Evolutionary conservation across 371 early-diverging fungal genomes (phyloP).

Genomic region (Circinella umbellata): DNA sequence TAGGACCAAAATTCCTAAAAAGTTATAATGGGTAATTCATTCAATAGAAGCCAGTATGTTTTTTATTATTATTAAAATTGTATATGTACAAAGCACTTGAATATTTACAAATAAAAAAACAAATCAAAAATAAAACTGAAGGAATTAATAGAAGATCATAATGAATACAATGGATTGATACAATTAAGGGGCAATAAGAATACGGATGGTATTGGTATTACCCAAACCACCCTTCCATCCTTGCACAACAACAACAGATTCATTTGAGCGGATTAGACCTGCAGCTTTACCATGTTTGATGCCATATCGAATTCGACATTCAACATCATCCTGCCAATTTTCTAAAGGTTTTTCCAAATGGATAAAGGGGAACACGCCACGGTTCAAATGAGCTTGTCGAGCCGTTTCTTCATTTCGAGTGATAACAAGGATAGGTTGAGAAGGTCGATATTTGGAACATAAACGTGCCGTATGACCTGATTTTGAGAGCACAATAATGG

Average conservation of each 20-base stretch:
- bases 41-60: too few species aligned
- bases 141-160: too few species aligned
- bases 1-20: too few species aligned
- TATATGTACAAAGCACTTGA: too few species aligned
- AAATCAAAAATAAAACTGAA: too few species aligned
- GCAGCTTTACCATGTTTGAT: slow-evolving; percentile 60
- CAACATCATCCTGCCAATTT: slow-evolving; percentile 70
- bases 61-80: too few species aligned
- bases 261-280: slow-evolving; percentile 63
- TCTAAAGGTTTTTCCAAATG: slow-evolving; percentile 57
- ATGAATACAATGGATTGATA: neutral
- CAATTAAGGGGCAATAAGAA: slow-evolving; percentile 51
- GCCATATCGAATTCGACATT: slow-evolving; percentile 67
- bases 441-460: slow-evolving; percentile 91
- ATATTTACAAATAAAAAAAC: too few species aligned
- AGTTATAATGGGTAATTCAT: too few species aligned
- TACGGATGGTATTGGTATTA: slow-evolving; percentile 76
- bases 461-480: slow-evolving; percentile 87
- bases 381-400: slow-evolving; percentile 83
- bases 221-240: slow-evolving; percentile 79
- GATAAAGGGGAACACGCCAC: slow-evolving; percentile 89
- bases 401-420: slow-evolving; percentile 83
- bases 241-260: slow-evolving; percentile 71
- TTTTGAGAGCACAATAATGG: slow-evolving; percentile 86
- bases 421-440: slow-evolving; percentile 87